Conservation (phyloP, 257 asterid species). For the Sherardia arvensis region DNA sequence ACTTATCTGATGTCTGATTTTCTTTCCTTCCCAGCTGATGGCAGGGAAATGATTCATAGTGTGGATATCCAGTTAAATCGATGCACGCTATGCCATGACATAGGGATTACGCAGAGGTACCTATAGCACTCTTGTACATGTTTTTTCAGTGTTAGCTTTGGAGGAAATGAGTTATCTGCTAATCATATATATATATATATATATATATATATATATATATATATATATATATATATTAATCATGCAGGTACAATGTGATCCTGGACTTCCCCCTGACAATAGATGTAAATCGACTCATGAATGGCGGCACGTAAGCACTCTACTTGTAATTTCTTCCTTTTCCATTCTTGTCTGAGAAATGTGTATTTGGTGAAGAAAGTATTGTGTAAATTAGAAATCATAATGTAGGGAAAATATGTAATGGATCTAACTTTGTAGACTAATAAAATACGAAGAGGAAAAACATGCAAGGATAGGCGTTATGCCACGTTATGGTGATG, state of each 20-base stretch:
- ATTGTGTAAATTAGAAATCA: too few species aligned
- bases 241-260: constrained; percentile 51
- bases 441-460: constrained; percentile 36
- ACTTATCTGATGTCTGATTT: not conserved
- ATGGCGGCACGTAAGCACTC: constrained; percentile 55
- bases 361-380: not conserved
- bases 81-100: constrained; percentile 59
- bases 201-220: too few species aligned
- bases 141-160: not conserved
- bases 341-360: too few species aligned
- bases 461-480: constrained; percentile 61
- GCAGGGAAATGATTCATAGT: constrained; percentile 42
- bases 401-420: too few species aligned
- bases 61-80: constrained; percentile 47
- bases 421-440: constrained; percentile 20
- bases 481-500: constrained; percentile 77
- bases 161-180: not conserved
- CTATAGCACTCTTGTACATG: not conserved
- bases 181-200: too few species aligned
- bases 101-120: constrained; percentile 49
- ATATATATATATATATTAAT: too few species aligned
- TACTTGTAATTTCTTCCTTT: constrained; percentile 4
- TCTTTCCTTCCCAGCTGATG: constrained; percentile 35
- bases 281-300: constrained; percentile 44
- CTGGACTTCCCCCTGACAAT: constrained; percentile 55